Percentiles rank a stretch among this genome's conserved stretches.
Conservation (phyloP, 176 grass and related monocot genomes). For the Raddia distichophylla region DNA sequence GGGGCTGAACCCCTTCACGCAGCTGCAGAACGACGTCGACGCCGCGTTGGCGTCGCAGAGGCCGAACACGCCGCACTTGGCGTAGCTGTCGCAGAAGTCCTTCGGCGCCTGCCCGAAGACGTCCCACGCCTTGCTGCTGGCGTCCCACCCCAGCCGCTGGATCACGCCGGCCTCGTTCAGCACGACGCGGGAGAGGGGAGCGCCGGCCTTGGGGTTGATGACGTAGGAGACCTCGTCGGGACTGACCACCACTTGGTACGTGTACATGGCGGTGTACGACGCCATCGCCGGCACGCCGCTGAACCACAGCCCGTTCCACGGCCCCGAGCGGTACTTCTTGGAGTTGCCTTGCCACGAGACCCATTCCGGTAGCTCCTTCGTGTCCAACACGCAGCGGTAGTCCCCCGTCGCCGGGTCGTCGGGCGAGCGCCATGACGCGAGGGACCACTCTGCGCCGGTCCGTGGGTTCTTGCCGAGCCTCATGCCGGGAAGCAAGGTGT, state of each 20-base stretch:
- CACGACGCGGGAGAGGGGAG: constrained; percentile 14
- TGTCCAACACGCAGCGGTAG: neutral
- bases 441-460: constrained; percentile 31
- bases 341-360: constrained; percentile 7
- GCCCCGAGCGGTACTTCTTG: constrained; percentile 28
- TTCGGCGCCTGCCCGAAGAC: neutral
- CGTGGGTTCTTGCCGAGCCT: constrained; percentile 38
- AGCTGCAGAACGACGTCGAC: constrained; percentile 34
- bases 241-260: neutral
- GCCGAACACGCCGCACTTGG: constrained; percentile 46
- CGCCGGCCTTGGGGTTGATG: constrained; percentile 13
- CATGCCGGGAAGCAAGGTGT: constrained; percentile 37
- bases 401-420: constrained; percentile 26
- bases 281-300: constrained; percentile 39
- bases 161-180: constrained; percentile 1
- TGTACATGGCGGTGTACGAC: constrained; percentile 33
- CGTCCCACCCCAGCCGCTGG: constrained; percentile 37
- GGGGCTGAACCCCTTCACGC: constrained; percentile 41
- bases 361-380: constrained; percentile 29
- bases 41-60: constrained; percentile 33
- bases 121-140: neutral
- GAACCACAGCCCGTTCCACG: constrained; percentile 38
- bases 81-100: constrained; percentile 37
- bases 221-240: constrained; percentile 35
- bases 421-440: constrained; percentile 35